Evolutionary conservation across 768 basidiomycete genomes (phyloP), one percentile per base, ranked within the genome.

Genomic region (Roridomyces roridus): DNA sequence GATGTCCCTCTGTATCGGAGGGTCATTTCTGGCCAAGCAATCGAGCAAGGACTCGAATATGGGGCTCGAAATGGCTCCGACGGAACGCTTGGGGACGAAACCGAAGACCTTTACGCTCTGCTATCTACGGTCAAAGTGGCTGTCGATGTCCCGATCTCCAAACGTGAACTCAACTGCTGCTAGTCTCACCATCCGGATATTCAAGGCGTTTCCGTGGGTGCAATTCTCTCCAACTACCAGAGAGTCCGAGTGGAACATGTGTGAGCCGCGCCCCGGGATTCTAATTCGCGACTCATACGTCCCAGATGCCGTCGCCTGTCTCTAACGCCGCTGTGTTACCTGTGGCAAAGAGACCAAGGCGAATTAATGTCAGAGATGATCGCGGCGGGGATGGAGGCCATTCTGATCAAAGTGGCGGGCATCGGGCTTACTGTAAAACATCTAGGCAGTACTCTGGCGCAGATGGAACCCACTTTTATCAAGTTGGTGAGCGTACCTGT

Each of bases 201-300:
- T 20, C 77, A 88, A 70, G 96, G 86, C 9, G 90, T 98, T 23
- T 92, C 96, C 9, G 94, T 96, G 20, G 97, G 97, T 4, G 96
- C 97, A 6, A 99, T 99, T 57, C 83, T 98, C 28, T 98, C 97
- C 25, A 96, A 94, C 69, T 99, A 99, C 68, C 97, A 99, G 67
- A 85, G 97, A 23, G 88, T 98, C 17, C 86, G 97, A 50, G 95
- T 99, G 12, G 97, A 99, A 74, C 96, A 99, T 81, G 96, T 98
- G 93, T 94, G 64, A 72, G 90, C 60, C 29, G 26, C 12, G 51
- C 20, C 4, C 8, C 43, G 15, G 34, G 18, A 12, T 26, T 9
- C 21, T 35, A 23, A 9, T 25, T 23, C 31, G 42, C 23, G 18
- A 20, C 34, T 61, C 15, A 55, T 46, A 37, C 14, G 31, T 34